These are phyloP conservation scores for Tanacetum coccineum DNA, from an alignment of 129 eudicot genomes.

Conservation along the genomic window DNA sequence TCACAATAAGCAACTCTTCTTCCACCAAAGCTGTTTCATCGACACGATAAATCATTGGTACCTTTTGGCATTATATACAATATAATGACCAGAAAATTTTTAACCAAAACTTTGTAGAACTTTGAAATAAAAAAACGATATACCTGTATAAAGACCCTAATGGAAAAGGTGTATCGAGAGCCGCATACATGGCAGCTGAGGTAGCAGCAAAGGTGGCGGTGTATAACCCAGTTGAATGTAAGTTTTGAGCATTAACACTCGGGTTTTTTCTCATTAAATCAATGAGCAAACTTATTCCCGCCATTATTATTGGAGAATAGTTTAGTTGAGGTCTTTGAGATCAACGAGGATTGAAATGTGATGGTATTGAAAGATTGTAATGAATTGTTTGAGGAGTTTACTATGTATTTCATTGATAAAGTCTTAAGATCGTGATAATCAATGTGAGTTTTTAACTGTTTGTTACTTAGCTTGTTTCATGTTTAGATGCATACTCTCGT, in stretches of 20 bases:
- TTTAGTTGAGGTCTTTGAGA: background rate
- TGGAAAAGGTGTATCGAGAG: slow-evolving; percentile 46
- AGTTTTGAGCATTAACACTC: slow-evolving; percentile 32
- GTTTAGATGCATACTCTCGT: too few species aligned
- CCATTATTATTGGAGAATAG: slow-evolving; percentile 35
- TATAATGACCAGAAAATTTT: too few species aligned
- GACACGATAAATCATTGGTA: slow-evolving; percentile 12
- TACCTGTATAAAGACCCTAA: slow-evolving; percentile 68
- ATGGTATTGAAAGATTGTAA: background rate
- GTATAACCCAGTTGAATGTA: slow-evolving; percentile 49
- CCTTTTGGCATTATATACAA: background rate
- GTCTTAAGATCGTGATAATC: background rate
- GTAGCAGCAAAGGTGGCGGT: slow-evolving; percentile 59
- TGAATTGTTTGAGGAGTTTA: slow-evolving; percentile 2
- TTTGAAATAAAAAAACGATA: background rate
- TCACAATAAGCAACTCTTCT: slow-evolving; percentile 55
- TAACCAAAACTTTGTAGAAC: too few species aligned
- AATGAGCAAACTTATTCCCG: slow-evolving; percentile 53
- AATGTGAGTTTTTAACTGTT: too few species aligned
- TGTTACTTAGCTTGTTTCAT: too few species aligned
- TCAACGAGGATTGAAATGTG: background rate
- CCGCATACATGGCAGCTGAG: slow-evolving; percentile 53
- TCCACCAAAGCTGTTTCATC: slow-evolving; percentile 39
- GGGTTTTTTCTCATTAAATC: slow-evolving; percentile 63
- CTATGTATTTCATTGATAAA: background rate